A percentile compares a stretch with the other conserved stretches of the same genome.
These are phyloP conservation scores for Sparassis latifolia DNA, from an alignment of 1,284 basidiomycete species.

Conservation along the genomic window DNA sequence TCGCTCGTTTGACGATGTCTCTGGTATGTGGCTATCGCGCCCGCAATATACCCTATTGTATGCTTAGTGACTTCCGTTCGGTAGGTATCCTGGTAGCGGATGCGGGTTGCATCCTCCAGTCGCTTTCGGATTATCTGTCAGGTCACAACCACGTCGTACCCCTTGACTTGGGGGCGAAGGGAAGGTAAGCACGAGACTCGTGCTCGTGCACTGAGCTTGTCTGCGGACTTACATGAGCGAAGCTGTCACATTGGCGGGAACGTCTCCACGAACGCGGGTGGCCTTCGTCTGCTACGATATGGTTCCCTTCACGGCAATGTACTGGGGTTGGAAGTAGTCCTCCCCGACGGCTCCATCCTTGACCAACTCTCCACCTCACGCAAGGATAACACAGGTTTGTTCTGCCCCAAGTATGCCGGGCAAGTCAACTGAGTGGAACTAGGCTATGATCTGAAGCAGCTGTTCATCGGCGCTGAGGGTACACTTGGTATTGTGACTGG, in stretches of 20 bases:
- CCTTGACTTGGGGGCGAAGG: conserved; percentile 96
- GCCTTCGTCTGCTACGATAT: conserved; percentile 89
- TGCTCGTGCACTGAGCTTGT: neutral
- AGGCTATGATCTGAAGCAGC: conserved; percentile 99
- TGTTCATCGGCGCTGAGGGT: conserved; percentile 97
- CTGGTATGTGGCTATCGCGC: conserved; percentile 44
- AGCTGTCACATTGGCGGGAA: conserved; percentile 99
- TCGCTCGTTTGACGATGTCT: conserved; percentile 89
- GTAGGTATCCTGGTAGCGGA: conserved; percentile 73
- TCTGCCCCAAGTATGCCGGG: neutral
- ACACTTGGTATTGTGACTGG: conserved; percentile 94
- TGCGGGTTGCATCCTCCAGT: conserved; percentile 93
- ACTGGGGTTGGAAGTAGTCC: conserved; percentile 94
- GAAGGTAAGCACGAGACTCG: conserved; percentile 52
- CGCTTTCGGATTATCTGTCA: conserved; percentile 81
- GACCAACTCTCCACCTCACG: conserved; percentile 80
- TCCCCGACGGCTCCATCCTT: conserved; percentile 94
- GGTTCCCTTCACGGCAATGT: conserved; percentile 95
- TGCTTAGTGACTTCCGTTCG: conserved; percentile 4
- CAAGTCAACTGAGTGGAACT: neutral
- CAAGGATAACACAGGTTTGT: conserved; percentile 93
- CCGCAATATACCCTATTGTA: neutral
- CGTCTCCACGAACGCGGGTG: conserved; percentile 96
- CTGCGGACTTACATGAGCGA: neutral
- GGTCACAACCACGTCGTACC: conserved; percentile 96